These are phyloP conservation scores for Rhododendron williamsianum DNA, from an alignment of 148 eudicot genomes.

Conservation along the genomic window DNA sequence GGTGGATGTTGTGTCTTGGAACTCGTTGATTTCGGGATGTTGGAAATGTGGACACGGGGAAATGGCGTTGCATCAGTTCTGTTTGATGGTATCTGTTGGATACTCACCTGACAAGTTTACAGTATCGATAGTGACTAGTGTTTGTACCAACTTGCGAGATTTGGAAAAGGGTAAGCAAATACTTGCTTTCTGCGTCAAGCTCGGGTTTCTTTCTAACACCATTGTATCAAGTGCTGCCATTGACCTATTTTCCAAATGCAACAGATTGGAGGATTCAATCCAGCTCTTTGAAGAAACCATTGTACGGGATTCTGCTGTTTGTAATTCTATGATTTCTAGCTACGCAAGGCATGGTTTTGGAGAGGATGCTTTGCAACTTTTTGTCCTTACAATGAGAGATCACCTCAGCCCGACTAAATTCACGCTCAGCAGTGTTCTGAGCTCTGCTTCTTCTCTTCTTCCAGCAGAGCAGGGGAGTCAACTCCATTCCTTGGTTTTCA, in stretches of 20 bases:
- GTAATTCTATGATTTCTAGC: slow-evolving; percentile 73
- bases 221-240: slow-evolving; percentile 70
- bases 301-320: slow-evolving; percentile 44
- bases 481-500: slow-evolving; percentile 52
- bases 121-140: slow-evolving; percentile 34
- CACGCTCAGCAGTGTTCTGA: slow-evolving; percentile 50
- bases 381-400: slow-evolving; percentile 37
- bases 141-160: slow-evolving; percentile 49
- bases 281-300: slow-evolving; percentile 42
- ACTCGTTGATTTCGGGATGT: slow-evolving; percentile 54
- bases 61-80: slow-evolving; percentile 44
- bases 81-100: slow-evolving; percentile 44
- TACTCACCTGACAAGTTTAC: slow-evolving; percentile 60
- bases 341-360: slow-evolving; percentile 35
- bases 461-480: slow-evolving; percentile 57
- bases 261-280: slow-evolving; percentile 52
- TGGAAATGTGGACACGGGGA: slow-evolving; percentile 33
- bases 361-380: slow-evolving; percentile 49
- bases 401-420: slow-evolving; percentile 62
- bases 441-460: slow-evolving; percentile 39
- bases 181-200: slow-evolving; percentile 47
- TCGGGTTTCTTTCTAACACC: slow-evolving; percentile 60
- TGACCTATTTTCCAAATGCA: slow-evolving; percentile 84
- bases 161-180: slow-evolving; percentile 62
- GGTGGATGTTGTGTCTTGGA: slow-evolving; percentile 70